phyloP scores from a whole-genome alignment of 352 stramenopile genomes.

The Globisporangium takayamanum region DNA sequence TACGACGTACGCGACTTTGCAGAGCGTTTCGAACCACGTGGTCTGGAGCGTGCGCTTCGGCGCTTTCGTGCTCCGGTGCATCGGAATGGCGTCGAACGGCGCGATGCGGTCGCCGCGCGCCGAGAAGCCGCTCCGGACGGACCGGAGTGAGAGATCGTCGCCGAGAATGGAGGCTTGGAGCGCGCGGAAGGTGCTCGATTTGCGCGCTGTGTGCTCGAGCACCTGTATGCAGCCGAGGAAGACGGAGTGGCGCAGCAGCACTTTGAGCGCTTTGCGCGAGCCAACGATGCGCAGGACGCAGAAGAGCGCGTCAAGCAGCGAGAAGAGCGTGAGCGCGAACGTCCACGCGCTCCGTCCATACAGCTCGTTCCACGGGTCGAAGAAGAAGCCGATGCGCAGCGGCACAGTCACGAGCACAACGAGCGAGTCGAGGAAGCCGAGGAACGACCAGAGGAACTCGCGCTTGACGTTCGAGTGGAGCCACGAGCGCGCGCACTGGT shows the following conservation, averaged over 20 bases:
- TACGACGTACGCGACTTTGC: slow-evolving; percentile 8
- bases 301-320: slow-evolving; percentile 15
- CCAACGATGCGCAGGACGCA: slow-evolving; percentile 7
- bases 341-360: slow-evolving; percentile 13
- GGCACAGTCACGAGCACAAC: slow-evolving; percentile 26
- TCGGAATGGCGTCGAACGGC: slow-evolving; percentile 9
- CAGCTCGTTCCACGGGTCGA: slow-evolving; percentile 27
- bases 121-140: slow-evolving; percentile 10
- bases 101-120: slow-evolving; percentile 11
- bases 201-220: slow-evolving; percentile 1
- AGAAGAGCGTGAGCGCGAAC: slow-evolving; percentile 19
- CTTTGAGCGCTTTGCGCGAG: not conserved
- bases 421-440: slow-evolving; percentile 22
- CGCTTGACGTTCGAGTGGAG: not conserved
- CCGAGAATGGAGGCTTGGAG: slow-evolving; percentile 3
- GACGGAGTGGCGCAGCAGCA: slow-evolving; percentile 2
- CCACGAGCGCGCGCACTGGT: not conserved
- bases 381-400: slow-evolving; percentile 34
- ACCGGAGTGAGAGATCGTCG: slow-evolving; percentile 4
- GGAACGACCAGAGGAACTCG: not conserved
- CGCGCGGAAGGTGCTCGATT: slow-evolving; percentile 7
- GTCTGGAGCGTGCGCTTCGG: not conserved
- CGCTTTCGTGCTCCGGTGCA: slow-evolving; percentile 4
- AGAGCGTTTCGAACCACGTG: slow-evolving; percentile 6
- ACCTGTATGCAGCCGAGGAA: not conserved